Evolutionary conservation across 2,329 filamentous ascomycete genomes (phyloP), one percentile per base, ranked within the genome.

Genomic region (Apiospora marii): DNA sequence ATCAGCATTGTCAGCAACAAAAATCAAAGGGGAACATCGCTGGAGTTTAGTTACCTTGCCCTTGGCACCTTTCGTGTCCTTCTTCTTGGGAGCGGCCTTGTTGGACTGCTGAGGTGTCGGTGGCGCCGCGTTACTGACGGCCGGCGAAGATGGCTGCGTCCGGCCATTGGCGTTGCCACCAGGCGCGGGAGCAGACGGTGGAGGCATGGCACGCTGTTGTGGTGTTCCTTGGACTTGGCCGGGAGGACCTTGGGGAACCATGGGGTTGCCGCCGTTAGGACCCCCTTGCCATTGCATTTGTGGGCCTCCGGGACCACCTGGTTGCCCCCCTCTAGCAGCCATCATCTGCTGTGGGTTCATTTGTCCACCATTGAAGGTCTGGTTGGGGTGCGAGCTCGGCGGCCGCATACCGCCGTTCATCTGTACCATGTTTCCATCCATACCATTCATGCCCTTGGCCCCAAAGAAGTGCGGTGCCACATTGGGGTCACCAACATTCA

Each of bases 61-160:
- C 82, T 92, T 93, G 6, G 89, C 85, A 74, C 85, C 87, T 82
- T 92, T 92, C 6, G 84, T 85, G 44, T 91, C 90, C 85, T 94
- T 93, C 88, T 96, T 96, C 82, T 94, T 95, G 0, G 93, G 92
- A 46, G 90, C 91, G 4, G 92, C 83, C 85, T 96, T 96, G 79
- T 91, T 92, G 1, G 86, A 82, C 79, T 94, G 92, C 70, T 90
- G 91, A 1, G 94, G 94, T 4, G 94, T 96, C 1, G 93, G 93
- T 0, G 94, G 93, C 48, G 92, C 92, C 8, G 90, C 88, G 73
- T 87, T 90, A 74, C 87, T 88, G 76, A 89, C 88, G 77, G 92
- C 90, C 34, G 90, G 91, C 24, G 90, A 91, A 16, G 88, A 89
- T 19, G 90, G 86, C 71, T 88, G 85, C 74, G 85, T 87, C 77